These are phyloP conservation scores for Pseudisothecium myosuroides DNA, from an alignment of 225 moss, liverwort and hornwort genomes.

Conservation along the genomic window DNA sequence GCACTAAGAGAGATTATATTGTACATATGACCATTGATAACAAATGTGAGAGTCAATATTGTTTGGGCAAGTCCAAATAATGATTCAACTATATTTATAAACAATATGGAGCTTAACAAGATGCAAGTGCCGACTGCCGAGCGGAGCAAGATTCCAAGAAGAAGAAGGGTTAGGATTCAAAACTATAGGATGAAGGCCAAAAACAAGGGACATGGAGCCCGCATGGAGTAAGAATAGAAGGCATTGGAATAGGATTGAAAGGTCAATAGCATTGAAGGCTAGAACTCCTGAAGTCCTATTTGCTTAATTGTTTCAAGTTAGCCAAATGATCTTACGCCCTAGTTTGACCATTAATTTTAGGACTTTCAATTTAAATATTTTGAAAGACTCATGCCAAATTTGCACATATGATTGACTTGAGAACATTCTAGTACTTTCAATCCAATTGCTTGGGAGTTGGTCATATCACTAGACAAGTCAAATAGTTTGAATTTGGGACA, in stretches of 20 bases:
- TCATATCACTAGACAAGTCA: not conserved
- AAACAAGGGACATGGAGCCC: no score
- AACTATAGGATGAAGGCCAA: not conserved
- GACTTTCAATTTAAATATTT: not conserved
- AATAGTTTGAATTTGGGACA: not conserved
- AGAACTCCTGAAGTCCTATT: not conserved
- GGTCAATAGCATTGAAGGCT: not conserved
- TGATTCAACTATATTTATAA: no score
- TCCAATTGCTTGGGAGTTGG: no score
- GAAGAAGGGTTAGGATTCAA: not conserved
- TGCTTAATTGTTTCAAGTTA: not conserved
- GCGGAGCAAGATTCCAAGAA: not conserved
- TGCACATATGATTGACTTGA: not conserved
- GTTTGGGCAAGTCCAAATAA: no score
- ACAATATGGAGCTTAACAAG: no score
- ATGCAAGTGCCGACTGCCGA: no score
- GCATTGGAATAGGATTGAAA: no score
- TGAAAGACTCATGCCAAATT: not conserved
- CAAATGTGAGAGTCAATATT: fast-evolving
- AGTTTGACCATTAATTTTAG: not conserved
- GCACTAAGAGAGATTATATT: no score
- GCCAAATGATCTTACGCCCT: not conserved
- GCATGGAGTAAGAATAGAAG: not conserved
- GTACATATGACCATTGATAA: not conserved
- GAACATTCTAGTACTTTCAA: no score